Base-by-base conservation (phyloP, 768 basidiomycete genomes). In the Mrakia gelida region DNA sequence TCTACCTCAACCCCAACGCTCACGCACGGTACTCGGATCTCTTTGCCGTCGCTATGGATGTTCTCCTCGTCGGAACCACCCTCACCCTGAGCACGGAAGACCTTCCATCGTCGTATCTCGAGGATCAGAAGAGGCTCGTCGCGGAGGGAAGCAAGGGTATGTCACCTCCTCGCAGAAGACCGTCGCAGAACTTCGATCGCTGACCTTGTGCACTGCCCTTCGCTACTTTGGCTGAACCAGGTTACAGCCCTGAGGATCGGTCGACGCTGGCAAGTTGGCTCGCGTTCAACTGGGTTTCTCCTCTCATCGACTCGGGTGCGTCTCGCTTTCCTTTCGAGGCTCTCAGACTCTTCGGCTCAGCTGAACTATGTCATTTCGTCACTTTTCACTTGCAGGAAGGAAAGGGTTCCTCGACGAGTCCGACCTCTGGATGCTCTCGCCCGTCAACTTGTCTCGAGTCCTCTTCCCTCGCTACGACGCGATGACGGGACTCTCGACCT, bases 241-340 rank as follows among this genome's bases (percentile, higher is more conserved):
- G 59, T 5, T 59, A n/a, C 59, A 59, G 59, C 13, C 77, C 73
- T 6, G 77, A 78, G 65, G 77, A 78, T 73, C 34, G 77, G 65
- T 34, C 72, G 49, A 52, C 63, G 16, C 30, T 78, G 23, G 73
- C 54, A 11, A 71, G 56, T 28, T 78, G 77, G 77, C 26, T 78
- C 26, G 56, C 73, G 21, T 78, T 78, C 34, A 21, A 10, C 3
- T 78, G 77, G 77, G 49, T 78, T 26, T 34, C 54, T 43, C 77
- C 77, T 9, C 41, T 78, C 28, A 78, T 78, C 72, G 74, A 78
- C 9, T 38, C 41, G 23, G 63, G 77, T 74, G 6, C 56, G 59
- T 26, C 28, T 59, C n/a, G 4, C n/a, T n/a, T 28, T 28, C 4
- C 18, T 38, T 13, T 52, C 5, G 4, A 28, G 5, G 23, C 1